Evolutionary conservation across 129 eudicot species (phyloP), one percentile per base, ranked within the genome.

Genomic region (Silybum marianum): DNA sequence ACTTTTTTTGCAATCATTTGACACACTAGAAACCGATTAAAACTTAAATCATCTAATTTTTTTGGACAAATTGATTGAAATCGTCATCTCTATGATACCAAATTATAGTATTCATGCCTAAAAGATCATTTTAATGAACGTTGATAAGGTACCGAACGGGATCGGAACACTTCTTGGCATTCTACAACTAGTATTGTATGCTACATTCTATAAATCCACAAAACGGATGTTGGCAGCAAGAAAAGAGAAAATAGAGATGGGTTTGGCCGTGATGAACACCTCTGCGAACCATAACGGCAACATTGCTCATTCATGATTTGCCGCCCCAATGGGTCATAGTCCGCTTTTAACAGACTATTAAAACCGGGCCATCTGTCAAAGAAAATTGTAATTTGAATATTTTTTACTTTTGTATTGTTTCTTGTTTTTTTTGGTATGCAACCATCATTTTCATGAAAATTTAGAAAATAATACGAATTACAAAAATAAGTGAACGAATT

Each of bases 141-240:
- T 7, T 69, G 11, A 76, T 18, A 79, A 95, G 99, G 90, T 84
- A 34, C 99, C 99, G 3, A 92, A 95, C 54, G 92, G 90, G 54
- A 70, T 87, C 44, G 99, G 99, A 1, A 4, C 88, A 14, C 40
- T 91, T 67, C 86, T 95, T 74, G 97, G 90, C 21, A 28, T 88
- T 75, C 84, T 86, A 74, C 99, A 95, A 46, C 25, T 95, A 28
- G 42, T 88, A 62, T 48, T 95, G 0, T 95, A 92, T 71, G 99
- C 94, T 6, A 82, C 90, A 21, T 95, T 82, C 38, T 95, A 92
- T 80, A 89, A 87, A 69, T 89, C 97, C 51, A 90, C 97, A 1
- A 78, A 88, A 73, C 80, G 81, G 44, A 87, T 81, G 62, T 77
- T 88, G 40, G 89, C 87, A 0, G 90, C 80, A 18, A 90, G 91